These are phyloP conservation scores for Phytopythium aichiense DNA, from an alignment of 352 stramenopile species.

Conservation along the genomic window DNA sequence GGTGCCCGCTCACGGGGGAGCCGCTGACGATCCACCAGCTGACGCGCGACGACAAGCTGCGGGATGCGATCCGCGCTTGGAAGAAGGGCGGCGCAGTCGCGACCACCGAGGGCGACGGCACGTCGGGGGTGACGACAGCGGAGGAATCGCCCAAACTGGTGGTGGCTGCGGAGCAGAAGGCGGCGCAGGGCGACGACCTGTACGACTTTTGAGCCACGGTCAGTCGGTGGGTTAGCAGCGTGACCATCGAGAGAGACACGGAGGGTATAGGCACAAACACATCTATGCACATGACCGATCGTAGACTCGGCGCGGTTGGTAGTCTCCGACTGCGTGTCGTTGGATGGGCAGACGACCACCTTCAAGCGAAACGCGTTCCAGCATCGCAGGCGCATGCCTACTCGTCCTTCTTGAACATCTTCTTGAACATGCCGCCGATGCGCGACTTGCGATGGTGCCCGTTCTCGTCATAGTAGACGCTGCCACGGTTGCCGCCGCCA, in stretches of 20 bases:
- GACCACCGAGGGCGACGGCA: neutral
- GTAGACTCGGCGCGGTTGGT: neutral
- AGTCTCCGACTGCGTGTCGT: neutral
- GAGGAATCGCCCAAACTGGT: slow-evolving; percentile 4
- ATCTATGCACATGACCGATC: slow-evolving; percentile 3
- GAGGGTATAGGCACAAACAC: slow-evolving; percentile 1
- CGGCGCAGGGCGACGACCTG: slow-evolving; percentile 2
- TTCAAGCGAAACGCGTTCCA: neutral
- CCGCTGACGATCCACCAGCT: slow-evolving; percentile 55
- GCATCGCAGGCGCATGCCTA: slow-evolving; percentile 7
- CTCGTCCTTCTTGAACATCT: slow-evolving; percentile 89
- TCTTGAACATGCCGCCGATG: slow-evolving; percentile 86
- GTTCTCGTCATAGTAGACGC: slow-evolving; percentile 65
- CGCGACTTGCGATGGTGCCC: slow-evolving; percentile 61
- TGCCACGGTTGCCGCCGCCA: slow-evolving; percentile 24
- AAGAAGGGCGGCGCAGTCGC: slow-evolving; percentile 29
- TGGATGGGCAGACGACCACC: neutral
- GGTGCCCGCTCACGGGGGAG: slow-evolving; percentile 70
- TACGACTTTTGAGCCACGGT: slow-evolving; percentile 9
- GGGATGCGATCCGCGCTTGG: slow-evolving; percentile 57
- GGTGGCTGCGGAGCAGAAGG: slow-evolving; percentile 8
- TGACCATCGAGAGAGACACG: neutral
- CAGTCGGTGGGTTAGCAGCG: neutral
- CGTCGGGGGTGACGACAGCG: slow-evolving; percentile 6
- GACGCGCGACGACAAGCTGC: slow-evolving; percentile 44